Conservation (phyloP, 495 filamentous ascomycete genomes). For the Aspergillus hancockii region DNA sequence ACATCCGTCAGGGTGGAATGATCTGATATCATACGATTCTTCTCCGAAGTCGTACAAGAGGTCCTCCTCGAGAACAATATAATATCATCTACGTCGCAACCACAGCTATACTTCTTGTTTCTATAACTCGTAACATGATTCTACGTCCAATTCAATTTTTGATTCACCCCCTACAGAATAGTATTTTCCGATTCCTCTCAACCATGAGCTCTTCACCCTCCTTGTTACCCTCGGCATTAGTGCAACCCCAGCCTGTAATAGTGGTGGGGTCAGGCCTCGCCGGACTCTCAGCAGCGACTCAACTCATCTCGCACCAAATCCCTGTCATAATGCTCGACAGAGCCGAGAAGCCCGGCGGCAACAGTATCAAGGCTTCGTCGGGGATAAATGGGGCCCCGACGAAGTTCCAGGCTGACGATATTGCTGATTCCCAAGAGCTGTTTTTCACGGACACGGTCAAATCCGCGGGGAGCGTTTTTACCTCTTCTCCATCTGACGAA, state of each 20-base stretch:
- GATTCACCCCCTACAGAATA: not conserved
- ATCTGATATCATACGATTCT: slow-evolving; percentile 1
- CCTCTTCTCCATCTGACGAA: not conserved
- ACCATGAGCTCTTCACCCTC: not conserved
- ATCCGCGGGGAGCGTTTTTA: slow-evolving; percentile 37
- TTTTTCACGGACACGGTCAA: slow-evolving; percentile 57
- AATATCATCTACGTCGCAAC: not conserved
- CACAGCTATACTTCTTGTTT: not conserved
- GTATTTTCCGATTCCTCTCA: not conserved
- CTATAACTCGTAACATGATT: not conserved
- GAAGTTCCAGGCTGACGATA: slow-evolving; percentile 41
- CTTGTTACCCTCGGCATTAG: not conserved
- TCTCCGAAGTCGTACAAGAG: not conserved
- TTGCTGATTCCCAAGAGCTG: slow-evolving; percentile 22
- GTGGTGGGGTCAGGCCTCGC: slow-evolving; percentile 26
- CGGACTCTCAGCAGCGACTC: slow-evolving; percentile 31
- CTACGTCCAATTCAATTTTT: not conserved
- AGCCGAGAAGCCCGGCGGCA: slow-evolving; percentile 57
- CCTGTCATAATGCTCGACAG: slow-evolving; percentile 55
- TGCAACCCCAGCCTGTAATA: slow-evolving; percentile 11
- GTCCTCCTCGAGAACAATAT: not conserved
- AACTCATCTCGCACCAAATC: slow-evolving; percentile 45
- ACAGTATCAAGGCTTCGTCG: slow-evolving; percentile 63
- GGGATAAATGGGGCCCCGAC: slow-evolving; percentile 63
- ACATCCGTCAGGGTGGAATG: not conserved